Percentiles rank a stretch among this genome's conserved stretches.
phyloP scores from a whole-genome alignment of 108 stramenopile genomes.

The Tribonema minus region DNA sequence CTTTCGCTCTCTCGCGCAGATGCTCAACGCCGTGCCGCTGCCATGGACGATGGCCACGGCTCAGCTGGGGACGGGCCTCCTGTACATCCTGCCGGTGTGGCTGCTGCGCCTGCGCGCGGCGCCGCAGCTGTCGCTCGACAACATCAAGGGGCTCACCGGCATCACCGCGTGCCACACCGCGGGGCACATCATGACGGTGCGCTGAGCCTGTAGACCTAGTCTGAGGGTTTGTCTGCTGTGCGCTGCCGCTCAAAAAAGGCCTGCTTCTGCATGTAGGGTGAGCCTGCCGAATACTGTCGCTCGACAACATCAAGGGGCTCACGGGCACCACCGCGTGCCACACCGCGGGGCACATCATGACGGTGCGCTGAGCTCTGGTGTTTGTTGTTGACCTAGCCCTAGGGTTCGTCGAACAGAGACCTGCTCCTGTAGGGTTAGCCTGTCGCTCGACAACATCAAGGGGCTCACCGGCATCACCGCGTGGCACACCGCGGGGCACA shows the following conservation, averaged over 20 bases:
- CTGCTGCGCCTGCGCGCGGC: slow-evolving; percentile 29
- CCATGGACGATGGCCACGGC: slow-evolving; percentile 88
- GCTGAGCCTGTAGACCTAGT: too few species aligned
- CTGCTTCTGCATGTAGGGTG: too few species aligned
- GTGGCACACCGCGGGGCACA: slow-evolving; percentile 25
- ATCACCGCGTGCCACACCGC: slow-evolving; percentile 19
- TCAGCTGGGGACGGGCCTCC: slow-evolving; percentile 85
- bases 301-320: slow-evolving; percentile 32
- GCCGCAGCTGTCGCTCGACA: slow-evolving; percentile 28
- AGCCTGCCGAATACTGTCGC: too few species aligned
- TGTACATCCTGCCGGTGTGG: slow-evolving; percentile 84
- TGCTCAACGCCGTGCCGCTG: slow-evolving; percentile 74
- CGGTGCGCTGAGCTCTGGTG: too few species aligned
- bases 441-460: slow-evolving; percentile 35
- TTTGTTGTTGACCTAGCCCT: too few species aligned
- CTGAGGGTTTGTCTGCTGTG: too few species aligned
- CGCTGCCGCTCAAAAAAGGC: too few species aligned
- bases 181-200: slow-evolving; percentile 19
- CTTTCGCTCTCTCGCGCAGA: too few species aligned
- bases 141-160: slow-evolving; percentile 34
- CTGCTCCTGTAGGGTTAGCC: too few species aligned
- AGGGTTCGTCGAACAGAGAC: too few species aligned
- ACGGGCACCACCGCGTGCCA: slow-evolving; percentile 15
- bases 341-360: slow-evolving; percentile 13
- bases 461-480: slow-evolving; percentile 23